Conservation (phyloP, 495 filamentous ascomycete genomes). For the Neurospora sp. region DNA sequence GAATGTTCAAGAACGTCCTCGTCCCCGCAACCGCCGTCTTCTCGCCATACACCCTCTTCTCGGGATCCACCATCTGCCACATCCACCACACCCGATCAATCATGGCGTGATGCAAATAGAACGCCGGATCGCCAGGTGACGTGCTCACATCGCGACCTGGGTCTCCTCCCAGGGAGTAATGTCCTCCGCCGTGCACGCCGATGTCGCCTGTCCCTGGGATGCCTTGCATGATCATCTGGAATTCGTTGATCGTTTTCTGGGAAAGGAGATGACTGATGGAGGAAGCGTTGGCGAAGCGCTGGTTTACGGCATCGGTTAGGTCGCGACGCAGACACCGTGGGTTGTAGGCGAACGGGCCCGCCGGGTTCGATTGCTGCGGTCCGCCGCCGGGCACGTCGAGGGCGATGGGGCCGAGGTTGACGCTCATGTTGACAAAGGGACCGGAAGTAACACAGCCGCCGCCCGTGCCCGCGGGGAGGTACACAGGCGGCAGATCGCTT, state of each 20-base stretch:
- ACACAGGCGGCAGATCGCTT: slow-evolving; percentile 9
- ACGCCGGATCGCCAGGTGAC: slow-evolving; percentile 55
- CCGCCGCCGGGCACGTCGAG: slow-evolving; percentile 4
- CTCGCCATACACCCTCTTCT: slow-evolving; percentile 15
- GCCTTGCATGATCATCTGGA: slow-evolving; percentile 41
- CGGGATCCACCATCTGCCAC: slow-evolving; percentile 46
- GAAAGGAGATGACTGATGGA: slow-evolving; percentile 28
- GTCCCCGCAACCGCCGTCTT: slow-evolving; percentile 11
- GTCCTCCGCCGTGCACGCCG: slow-evolving; percentile 55
- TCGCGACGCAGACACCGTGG: slow-evolving; percentile 58
- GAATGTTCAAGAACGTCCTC: slow-evolving; percentile 15
- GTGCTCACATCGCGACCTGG: slow-evolving; percentile 47
- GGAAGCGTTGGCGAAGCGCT: slow-evolving; percentile 37
- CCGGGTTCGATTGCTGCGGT: background rate
- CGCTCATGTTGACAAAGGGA: slow-evolving; percentile 42
- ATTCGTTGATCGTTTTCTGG: slow-evolving; percentile 36
- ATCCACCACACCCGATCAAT: slow-evolving; percentile 58
- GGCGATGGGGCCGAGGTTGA: slow-evolving; percentile 46
- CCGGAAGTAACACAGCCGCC: slow-evolving; percentile 55
- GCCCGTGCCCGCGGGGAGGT: slow-evolving; percentile 43
- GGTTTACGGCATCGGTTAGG: slow-evolving; percentile 39
- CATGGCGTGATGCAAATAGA: slow-evolving; percentile 58
- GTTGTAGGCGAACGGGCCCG: slow-evolving; percentile 32
- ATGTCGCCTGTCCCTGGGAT: slow-evolving; percentile 39
- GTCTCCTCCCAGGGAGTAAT: slow-evolving; percentile 54